A percentile compares a stretch with the other conserved stretches of the same genome.
phyloP scores from a whole-genome alignment of 768 basidiomycete genomes.

The Cyclocybe cylindracea region DNA sequence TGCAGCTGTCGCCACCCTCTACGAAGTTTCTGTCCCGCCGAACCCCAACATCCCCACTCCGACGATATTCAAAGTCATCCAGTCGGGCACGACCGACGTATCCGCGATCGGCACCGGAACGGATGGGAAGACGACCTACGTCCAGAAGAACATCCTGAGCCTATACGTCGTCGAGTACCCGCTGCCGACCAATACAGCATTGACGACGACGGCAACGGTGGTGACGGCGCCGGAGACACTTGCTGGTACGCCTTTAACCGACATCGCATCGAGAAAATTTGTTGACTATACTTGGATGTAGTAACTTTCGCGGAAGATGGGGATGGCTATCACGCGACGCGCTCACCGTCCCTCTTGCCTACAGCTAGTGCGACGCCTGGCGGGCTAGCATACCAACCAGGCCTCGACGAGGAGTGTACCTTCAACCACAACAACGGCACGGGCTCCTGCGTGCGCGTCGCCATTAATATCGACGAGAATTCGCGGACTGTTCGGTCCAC shows the following conservation, averaged over 20 bases:
- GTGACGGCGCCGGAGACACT: background rate
- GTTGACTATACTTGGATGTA: background rate
- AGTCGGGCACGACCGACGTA: conserved; percentile 6
- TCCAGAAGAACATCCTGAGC: conserved; percentile 7
- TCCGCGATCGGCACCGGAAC: conserved; percentile 3
- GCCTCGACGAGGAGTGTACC: conserved; percentile 5
- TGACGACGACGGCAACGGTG: conserved; percentile 1
- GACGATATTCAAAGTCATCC: background rate
- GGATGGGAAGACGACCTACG: conserved; percentile 9
- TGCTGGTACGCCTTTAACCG: background rate
- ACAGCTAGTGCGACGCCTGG: background rate
- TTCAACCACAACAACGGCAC: background rate
- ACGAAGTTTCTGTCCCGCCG: background rate
- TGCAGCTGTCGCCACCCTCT: background rate
- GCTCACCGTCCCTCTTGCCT: background rate
- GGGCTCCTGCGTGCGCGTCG: conserved; percentile 3
- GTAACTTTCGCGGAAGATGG: conserved; percentile 7
- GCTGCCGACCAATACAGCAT: background rate
- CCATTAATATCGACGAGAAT: background rate
- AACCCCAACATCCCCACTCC: background rate
- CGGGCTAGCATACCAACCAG: background rate
- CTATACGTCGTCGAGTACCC: conserved; percentile 1
- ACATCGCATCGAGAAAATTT: background rate
- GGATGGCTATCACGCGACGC: conserved; percentile 6
- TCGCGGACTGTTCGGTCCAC: background rate